Base-by-base conservation (phyloP, 2,329 filamentous ascomycete genomes). In the Lecanosticta acicola region DNA sequence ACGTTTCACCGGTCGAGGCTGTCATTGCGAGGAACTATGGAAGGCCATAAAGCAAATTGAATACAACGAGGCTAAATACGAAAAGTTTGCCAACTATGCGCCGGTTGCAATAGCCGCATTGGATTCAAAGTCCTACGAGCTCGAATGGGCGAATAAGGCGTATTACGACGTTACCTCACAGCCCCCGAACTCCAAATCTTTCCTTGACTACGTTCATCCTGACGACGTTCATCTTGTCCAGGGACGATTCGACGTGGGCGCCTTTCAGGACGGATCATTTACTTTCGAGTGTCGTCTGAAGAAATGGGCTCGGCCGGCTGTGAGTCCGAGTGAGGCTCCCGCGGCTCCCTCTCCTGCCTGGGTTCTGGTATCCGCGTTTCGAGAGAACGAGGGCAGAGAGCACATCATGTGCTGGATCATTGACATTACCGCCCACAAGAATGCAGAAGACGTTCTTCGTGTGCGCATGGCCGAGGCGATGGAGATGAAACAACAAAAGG, bases 361-460 rank as follows among this genome's bases (percentile, higher is more conserved):
- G 53, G 42, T 53, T 13, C 29, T 55, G 26, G 53, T 55, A 1
- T 49, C 45, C 13, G 53, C 48, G 7, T 51, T 51, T 16, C 24
- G 41, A 16, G 53, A 51, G 21, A 29, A 13, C 14, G 52, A 55
- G n/a, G 24, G 39, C n/a, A 48, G 47, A 17, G 43, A 49, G 21
- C 36, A 51, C 40, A 55, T 45, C 2, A 53, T 53, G 49, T 46
- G 39, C 21, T 55, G 53, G 53, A 48, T 72, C 35, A 70, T 67
- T 1, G 69, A 73, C 18, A 71, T 73, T 14, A 71, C 68, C 0
- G 65, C 69, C n/a, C 59, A 71, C 3, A 72, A 71, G 34, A 71
- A 67, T 63, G 69, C 67, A 0, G 64, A 72, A 19, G 65, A 64
- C 0, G 45, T 71, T 1, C 65, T 72, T 37, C 61, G 63, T 11